Evolutionary conservation across 225 moss, liverwort and hornwort species (phyloP), one percentile per base, ranked within the genome.

Genomic region (Marchantia polymorpha): DNA sequence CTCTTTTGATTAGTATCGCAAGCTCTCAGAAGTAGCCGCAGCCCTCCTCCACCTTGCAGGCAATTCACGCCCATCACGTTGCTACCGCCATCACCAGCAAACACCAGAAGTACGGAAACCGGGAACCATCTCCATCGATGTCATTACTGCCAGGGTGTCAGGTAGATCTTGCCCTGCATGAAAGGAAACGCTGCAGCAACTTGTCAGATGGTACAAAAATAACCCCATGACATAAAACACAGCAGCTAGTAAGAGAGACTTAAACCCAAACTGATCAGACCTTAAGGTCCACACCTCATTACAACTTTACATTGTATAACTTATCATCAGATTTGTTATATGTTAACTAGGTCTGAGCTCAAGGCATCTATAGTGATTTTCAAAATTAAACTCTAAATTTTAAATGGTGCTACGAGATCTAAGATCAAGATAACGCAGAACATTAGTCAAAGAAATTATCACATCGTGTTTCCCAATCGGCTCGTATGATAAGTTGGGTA

Each of bases 11-110:
- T 25, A n/a, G 6, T 13, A 49, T 10, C 7, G 13, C 1, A 7
- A 64, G 48, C 77, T 26, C 50, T 77, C 77, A 64, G 64, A 50
- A 50, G 12, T 7, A 50, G 46, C 64, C 49, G 77, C 77, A 77
- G 64, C 77, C 64, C 23, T 77, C 54, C 64, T 51, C 64, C 77
- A 64, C 51, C 47, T 7, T 65, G 77, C 15, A 15, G 61, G 30
- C 23, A 11, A 49, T 50, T 59, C 58, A 20, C 17, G 11, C 39
- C 8, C 46, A 75, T 75, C 26, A 19, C 64, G 54, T 26, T n/a
- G 60, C 63, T 61, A 26, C 7, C 23, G 26, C 76, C 60, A 39
- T 64, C 64, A 15, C 23, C 46, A 49, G 10, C 64, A 11, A 3
- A 23, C 10, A 50, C 77, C 64, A 77, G 50, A 26, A 23, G 49